These are phyloP conservation scores for Candida nitratophila DNA, from an alignment of 805 yeast genomes.

Conservation along the genomic window DNA sequence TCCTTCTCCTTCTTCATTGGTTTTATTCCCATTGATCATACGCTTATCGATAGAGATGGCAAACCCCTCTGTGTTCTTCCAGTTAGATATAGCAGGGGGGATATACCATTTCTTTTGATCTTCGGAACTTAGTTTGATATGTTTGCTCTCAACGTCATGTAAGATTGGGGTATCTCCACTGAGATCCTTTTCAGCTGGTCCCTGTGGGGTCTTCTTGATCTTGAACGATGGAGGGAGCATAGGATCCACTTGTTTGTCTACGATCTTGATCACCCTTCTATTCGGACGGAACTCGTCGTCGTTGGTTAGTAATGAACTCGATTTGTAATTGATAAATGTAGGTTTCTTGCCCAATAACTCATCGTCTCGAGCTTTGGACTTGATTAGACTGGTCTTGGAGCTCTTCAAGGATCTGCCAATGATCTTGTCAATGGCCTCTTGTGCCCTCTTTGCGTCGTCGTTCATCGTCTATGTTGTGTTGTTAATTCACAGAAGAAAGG, in stretches of 20 bases:
- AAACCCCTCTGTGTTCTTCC: constrained; percentile 93
- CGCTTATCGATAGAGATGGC: constrained; percentile 77
- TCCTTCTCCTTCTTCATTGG: constrained; percentile 21
- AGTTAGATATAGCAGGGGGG: constrained; percentile 87
- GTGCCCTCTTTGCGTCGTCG: constrained; percentile 36
- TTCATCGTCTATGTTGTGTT: neutral
- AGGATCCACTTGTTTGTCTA: constrained; percentile 71
- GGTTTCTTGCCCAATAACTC: constrained; percentile 21
- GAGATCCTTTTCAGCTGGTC: constrained; percentile 35
- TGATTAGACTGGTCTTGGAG: constrained; percentile 15
- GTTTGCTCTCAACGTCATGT: constrained; percentile 50
- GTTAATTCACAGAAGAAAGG: too few species aligned
- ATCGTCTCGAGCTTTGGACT: constrained; percentile 2
- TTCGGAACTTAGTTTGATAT: constrained; percentile 54
- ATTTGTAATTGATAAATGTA: constrained; percentile 38
- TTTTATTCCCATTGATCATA: constrained; percentile 38
- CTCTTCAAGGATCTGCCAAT: constrained; percentile 35
- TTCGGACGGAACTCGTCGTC: constrained; percentile 29
- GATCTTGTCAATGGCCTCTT: constrained; percentile 44
- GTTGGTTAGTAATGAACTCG: constrained; percentile 25
- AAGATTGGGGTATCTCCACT: constrained; percentile 45
- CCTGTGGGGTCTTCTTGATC: constrained; percentile 63
- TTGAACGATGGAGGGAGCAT: constrained; percentile 76
- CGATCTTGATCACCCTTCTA: constrained; percentile 51
- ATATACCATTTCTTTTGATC: constrained; percentile 80